Percentiles rank a stretch among this genome's conserved stretches.
Evolutionary conservation across 1,284 basidiomycete genomes (phyloP).

Genomic region (Mycena sp.): DNA sequence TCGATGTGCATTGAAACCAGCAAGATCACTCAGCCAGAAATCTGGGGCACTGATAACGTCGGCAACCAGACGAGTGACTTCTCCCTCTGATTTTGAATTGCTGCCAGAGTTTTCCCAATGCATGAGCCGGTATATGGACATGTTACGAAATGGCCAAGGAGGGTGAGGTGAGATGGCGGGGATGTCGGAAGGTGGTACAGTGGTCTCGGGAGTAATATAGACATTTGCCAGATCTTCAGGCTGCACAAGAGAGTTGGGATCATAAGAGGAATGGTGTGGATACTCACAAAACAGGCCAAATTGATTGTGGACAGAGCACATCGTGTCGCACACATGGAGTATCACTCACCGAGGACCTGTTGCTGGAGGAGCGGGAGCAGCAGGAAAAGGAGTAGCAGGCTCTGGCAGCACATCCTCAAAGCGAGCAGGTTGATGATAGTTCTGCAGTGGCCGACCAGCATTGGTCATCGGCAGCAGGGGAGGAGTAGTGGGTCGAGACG

Average conservation of each 20-base stretch:
- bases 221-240: constrained; percentile 10
- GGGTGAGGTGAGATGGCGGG: background rate
- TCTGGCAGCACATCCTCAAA: constrained; percentile 5
- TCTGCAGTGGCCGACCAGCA: background rate
- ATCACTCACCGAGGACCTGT: constrained; percentile 28
- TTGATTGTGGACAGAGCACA: constrained; percentile 36
- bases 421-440: background rate
- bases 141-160: too few species aligned
- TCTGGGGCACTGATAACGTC: constrained; percentile 9
- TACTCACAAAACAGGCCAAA: constrained; percentile 39
- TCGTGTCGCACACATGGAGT: constrained; percentile 41
- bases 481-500: background rate
- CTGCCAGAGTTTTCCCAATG: too few species aligned
- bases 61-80: constrained; percentile 31
- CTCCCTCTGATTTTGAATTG: too few species aligned
- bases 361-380: background rate
- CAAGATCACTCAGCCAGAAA: constrained; percentile 1
- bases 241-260: background rate
- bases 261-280: constrained; percentile 11
- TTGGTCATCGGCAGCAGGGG: background rate
- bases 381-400: background rate
- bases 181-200: background rate
- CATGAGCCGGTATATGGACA: too few species aligned
- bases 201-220: background rate
- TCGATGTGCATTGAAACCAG: constrained; percentile 7